Evolutionary conservation across 257 asterid genomes (phyloP).

Genomic region (Solanum bulbocastanum): DNA sequence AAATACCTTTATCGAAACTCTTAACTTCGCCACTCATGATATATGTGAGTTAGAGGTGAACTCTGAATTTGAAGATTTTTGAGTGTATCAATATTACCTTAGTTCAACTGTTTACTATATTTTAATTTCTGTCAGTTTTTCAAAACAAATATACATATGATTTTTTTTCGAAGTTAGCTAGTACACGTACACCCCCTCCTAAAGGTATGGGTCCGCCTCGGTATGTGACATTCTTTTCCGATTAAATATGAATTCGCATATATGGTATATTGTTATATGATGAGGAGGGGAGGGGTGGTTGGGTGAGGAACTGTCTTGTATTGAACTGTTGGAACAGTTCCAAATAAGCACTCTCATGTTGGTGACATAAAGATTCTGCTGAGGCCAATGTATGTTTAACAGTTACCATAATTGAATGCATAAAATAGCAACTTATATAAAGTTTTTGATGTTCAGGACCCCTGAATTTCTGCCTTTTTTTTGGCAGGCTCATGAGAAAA

Average conservation of each 20-base stretch:
- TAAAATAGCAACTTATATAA: slow-evolving; percentile 7
- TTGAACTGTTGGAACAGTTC: slow-evolving; percentile 22
- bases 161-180: too few relatives aligned
- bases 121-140: too few relatives aligned
- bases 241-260: not conserved
- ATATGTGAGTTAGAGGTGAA: too few relatives aligned
- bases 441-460: slow-evolving; percentile 24
- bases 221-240: not conserved
- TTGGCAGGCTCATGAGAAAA: slow-evolving; percentile 48
- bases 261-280: not conserved
- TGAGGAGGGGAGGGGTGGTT: too few relatives aligned
- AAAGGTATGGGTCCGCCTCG: too few relatives aligned
- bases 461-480: slow-evolving; percentile 49
- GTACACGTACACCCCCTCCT: too few relatives aligned
- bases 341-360: slow-evolving; percentile 36
- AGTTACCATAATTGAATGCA: slow-evolving; percentile 48
- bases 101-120: too few relatives aligned
- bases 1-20: not conserved
- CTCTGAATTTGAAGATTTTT: too few relatives aligned
- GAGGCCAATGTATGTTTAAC: slow-evolving; percentile 34
- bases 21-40: not conserved
- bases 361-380: slow-evolving; percentile 46
- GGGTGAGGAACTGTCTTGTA: slow-evolving; percentile 1
- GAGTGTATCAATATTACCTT: too few relatives aligned
- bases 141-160: too few relatives aligned